Conservation (phyloP, 2,329 filamentous ascomycete genomes). For the Teratosphaeria zuluensis region DNA sequence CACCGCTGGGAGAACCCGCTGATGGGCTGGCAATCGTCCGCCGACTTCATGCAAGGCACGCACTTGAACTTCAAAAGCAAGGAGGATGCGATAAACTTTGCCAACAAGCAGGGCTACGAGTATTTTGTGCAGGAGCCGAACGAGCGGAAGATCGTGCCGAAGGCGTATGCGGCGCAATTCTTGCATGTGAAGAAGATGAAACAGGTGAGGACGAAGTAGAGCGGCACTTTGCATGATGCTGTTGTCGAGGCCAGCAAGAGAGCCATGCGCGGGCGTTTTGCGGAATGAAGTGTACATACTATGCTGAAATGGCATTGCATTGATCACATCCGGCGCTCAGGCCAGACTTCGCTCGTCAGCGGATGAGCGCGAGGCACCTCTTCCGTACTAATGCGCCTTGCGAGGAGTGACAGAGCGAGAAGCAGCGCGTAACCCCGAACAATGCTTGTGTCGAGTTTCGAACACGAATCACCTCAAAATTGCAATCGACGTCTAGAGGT, state of each 20-base stretch:
- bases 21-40: conserved; percentile 98
- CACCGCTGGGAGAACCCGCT: conserved; percentile 97
- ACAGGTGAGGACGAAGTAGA: conserved; percentile 69
- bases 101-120: conserved; percentile 98
- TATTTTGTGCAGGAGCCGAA: conserved; percentile 98
- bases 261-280: background rate
- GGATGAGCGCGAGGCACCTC: no score
- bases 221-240: background rate
- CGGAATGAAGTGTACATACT: background rate
- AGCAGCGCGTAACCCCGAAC: background rate
- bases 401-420: no score
- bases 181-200: conserved; percentile 82
- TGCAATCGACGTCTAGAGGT: background rate
- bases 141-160: conserved; percentile 71
- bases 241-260: background rate
- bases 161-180: conserved; percentile 97
- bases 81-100: conserved; percentile 89
- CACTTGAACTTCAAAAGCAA: conserved; percentile 83
- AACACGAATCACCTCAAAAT: background rate
- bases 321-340: background rate
- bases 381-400: no score
- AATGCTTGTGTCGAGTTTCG: background rate
- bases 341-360: no score
- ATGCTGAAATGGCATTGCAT: background rate
- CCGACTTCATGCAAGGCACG: conserved; percentile 89